Evolutionary conservation across 805 yeast genomes (phyloP).

Genomic region (Candida lessepsii): DNA sequence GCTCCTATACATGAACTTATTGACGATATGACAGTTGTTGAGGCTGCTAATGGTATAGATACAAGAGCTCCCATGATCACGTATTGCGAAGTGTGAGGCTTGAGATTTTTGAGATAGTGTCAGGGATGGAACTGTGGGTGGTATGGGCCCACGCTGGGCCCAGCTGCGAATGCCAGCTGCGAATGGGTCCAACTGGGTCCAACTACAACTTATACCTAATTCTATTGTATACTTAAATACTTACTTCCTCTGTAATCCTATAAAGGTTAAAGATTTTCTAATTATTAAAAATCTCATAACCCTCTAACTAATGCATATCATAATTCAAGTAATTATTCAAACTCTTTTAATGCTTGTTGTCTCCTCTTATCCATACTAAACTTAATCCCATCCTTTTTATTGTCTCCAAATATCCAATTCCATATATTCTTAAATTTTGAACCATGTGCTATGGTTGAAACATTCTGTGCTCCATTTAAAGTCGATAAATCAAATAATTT

Average conservation of each 20-base stretch:
- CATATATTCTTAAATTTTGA: conserved; percentile 21
- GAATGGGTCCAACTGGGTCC: too few relatives aligned
- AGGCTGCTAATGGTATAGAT: conserved; percentile 67
- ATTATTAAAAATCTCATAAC: too few relatives aligned
- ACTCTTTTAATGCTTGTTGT: conserved; percentile 39
- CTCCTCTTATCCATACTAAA: conserved; percentile 39
- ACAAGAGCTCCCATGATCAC: conserved; percentile 60
- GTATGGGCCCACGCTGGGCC: too few relatives aligned
- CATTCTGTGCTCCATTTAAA: conserved; percentile 40
- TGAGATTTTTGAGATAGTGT: too few relatives aligned
- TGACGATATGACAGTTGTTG: conserved; percentile 35
- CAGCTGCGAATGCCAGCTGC: too few relatives aligned
- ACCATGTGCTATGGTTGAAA: conserved; percentile 28
- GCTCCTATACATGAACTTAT: conserved; percentile 80
- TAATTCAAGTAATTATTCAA: too few relatives aligned
- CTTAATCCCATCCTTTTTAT: conserved; percentile 20
- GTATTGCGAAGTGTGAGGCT: background rate
- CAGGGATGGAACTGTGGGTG: too few relatives aligned
- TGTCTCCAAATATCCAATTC: conserved; percentile 22
- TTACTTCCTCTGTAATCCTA: too few relatives aligned
- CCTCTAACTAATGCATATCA: too few relatives aligned
- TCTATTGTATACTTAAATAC: too few relatives aligned
- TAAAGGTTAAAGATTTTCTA: too few relatives aligned
- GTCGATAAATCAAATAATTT: conserved; percentile 40
- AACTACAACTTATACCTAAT: too few relatives aligned